Percentiles rank a stretch among this genome's conserved stretches.
Evolutionary conservation across 768 basidiomycete species (phyloP).

Genomic region (Cystobasidium ongulense): DNA sequence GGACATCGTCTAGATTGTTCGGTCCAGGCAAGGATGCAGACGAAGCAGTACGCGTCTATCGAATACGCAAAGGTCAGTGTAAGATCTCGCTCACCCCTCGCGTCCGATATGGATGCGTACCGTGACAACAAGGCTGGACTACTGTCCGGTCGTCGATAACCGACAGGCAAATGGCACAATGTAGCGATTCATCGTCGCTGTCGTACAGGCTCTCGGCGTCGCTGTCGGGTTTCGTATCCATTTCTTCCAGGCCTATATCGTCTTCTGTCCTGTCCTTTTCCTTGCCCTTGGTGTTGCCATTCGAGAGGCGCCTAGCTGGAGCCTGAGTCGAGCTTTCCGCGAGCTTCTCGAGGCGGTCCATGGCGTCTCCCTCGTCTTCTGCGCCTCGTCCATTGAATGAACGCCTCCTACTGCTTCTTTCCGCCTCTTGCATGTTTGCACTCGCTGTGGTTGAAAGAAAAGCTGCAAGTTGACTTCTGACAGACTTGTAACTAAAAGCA

Average conservation of each 20-base stretch:
- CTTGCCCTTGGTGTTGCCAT: conserved; percentile 1
- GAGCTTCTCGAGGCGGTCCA: neutral
- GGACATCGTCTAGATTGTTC: conserved; percentile 26
- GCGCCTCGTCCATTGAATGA: no score
- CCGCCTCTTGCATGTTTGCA: no score
- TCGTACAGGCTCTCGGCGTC: conserved; percentile 22
- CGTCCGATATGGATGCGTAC: neutral
- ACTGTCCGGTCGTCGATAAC: conserved; percentile 28
- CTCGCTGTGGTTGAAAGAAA: neutral
- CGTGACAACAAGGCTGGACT: conserved; percentile 16
- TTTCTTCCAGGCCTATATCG: neutral
- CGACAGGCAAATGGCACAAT: conserved; percentile 29
- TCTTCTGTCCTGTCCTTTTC: neutral
- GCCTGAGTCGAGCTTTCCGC: neutral
- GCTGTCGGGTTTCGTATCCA: conserved; percentile 3
- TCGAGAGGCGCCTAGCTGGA: neutral
- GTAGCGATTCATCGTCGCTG: conserved; percentile 9
- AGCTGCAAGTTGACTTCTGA: neutral
- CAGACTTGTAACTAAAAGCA: neutral
- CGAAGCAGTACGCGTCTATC: conserved; percentile 31
- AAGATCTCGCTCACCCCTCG: neutral
- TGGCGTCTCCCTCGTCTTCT: no score
- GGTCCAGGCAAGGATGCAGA: conserved; percentile 28
- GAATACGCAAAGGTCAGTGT: neutral
- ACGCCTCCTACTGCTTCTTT: no score